Base-by-base conservation (phyloP, 139 green algal species). In the Picochlorum sp. region DNA sequence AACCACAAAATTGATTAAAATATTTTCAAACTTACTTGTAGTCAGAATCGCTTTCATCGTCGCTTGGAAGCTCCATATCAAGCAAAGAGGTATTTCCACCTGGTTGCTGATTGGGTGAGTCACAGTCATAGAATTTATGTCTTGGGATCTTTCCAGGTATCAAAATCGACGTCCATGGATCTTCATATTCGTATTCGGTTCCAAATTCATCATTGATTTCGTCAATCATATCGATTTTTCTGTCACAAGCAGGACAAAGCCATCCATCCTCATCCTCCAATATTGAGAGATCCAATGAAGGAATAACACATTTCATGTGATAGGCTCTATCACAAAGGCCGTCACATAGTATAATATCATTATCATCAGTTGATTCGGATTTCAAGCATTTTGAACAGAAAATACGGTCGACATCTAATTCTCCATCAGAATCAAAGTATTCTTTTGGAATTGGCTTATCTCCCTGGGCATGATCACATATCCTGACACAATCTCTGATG, bases 301-400 rank as follows among this genome's bases (percentile, higher is more conserved):
- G 81, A 50, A 76, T 54, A 41, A 86, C 26, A 65, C 84, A 90
- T 40, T 73, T 65, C 55, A 84, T 69, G 57, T 93, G 85, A 70
- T 83, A 93, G 8, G 81, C 83, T 49, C 83, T 70, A 61, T 77
- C 76, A 73, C 89, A 96, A 30, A 64, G 58, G 14, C 89, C 89
- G 63, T 96, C 89, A 64, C 89, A 96, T 37, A 96, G 64, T 32
- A 96, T 68, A 57, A 96, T 87, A 79, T 96, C 89, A 64, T 96
- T 93, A 69, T 90, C 84, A 39, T 85, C 81, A 13, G 40, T 45
- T 41, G 55, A 71, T 33, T 89, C 74, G 26, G 53, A 37, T 35
- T 53, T 44, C 10, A 35, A 18, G 79, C 87, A 95, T 59, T 76
- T 79, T 35, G 70, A 70, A 74, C 87, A 95, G 61, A 92, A 88